Percentiles rank a stretch among this genome's conserved stretches.
Evolutionary conservation across 495 filamentous ascomycete genomes (phyloP).

Genomic region (Aspergillus panamensis): DNA sequence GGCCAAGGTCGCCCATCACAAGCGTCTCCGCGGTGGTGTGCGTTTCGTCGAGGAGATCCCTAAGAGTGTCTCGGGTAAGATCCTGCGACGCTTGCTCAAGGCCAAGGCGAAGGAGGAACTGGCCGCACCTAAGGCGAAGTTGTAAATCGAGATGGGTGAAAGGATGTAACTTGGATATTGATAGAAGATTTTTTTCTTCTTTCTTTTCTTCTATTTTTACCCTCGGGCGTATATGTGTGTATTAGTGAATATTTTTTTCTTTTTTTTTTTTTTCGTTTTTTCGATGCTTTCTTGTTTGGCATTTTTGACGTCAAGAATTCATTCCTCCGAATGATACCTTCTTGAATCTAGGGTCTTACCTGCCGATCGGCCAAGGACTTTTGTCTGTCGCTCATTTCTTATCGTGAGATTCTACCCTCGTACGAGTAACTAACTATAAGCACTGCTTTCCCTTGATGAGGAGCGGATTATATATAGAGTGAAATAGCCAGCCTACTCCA

Average conservation of each 20-base stretch:
- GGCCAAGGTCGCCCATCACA: conserved; percentile 62
- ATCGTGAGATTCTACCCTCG: too few species aligned
- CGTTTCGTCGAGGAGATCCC: conserved; percentile 79
- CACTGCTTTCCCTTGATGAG: too few species aligned
- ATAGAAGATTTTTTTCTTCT: not conserved
- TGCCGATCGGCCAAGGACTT: not conserved
- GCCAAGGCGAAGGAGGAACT: conserved; percentile 47
- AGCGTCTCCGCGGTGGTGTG: conserved; percentile 78
- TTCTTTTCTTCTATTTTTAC: not conserved
- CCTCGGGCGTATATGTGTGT: not conserved
- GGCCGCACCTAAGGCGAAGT: conserved; percentile 40
- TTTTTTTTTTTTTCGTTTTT: not conserved
- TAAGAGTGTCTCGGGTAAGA: conserved; percentile 85
- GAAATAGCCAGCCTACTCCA: not conserved
- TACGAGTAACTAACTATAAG: too few species aligned
- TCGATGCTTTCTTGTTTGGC: not conserved
- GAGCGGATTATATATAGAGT: too few species aligned
- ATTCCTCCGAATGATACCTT: not conserved
- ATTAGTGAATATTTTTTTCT: not conserved
- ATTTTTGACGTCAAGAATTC: not conserved
- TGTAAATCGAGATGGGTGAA: conserved; percentile 22
- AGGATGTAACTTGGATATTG: not conserved
- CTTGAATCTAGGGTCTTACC: not conserved
- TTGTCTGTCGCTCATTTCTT: too few species aligned
- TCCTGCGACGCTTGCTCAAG: conserved; percentile 69